Percentiles rank a stretch among this genome's conserved stretches.
phyloP scores from a whole-genome alignment of 176 grass and related monocot species.

The Lolium multiflorum region DNA sequence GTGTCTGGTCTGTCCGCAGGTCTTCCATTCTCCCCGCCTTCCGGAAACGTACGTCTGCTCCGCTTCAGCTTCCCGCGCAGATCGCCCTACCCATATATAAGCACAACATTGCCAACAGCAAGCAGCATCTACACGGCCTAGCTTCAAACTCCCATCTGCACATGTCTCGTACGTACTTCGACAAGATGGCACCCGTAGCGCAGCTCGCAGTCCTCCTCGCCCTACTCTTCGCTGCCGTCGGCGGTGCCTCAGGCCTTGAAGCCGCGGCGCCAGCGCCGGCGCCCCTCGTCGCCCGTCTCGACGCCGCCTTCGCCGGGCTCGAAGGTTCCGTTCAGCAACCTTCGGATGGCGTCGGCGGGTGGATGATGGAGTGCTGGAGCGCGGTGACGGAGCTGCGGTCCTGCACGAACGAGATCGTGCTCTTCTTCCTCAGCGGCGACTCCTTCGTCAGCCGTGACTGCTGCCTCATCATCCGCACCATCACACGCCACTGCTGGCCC shows the following conservation, averaged over 20 bases:
- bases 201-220: slow-evolving; percentile 7
- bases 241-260: not conserved
- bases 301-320: not conserved
- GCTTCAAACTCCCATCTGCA: not conserved
- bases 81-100: not conserved
- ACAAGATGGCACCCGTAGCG: not conserved
- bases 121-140: not conserved
- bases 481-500: slow-evolving; percentile 77
- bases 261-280: not conserved
- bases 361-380: slow-evolving; percentile 63
- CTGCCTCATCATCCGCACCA: slow-evolving; percentile 65
- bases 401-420: slow-evolving; percentile 74
- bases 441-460: slow-evolving; percentile 69
- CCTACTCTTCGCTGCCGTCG: not conserved
- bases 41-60: slow-evolving; percentile 7
- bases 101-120: not conserved
- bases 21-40: not conserved
- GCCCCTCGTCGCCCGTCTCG: not conserved
- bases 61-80: slow-evolving; percentile 3
- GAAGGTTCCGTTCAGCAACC: not conserved
- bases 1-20: not conserved
- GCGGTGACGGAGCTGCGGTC: slow-evolving; percentile 59
- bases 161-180: not conserved
- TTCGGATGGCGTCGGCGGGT: not conserved
- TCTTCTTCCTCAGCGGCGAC: slow-evolving; percentile 83